Conservation (phyloP, 2,329 filamentous ascomycete genomes). For the Parastagonospora avenae region DNA sequence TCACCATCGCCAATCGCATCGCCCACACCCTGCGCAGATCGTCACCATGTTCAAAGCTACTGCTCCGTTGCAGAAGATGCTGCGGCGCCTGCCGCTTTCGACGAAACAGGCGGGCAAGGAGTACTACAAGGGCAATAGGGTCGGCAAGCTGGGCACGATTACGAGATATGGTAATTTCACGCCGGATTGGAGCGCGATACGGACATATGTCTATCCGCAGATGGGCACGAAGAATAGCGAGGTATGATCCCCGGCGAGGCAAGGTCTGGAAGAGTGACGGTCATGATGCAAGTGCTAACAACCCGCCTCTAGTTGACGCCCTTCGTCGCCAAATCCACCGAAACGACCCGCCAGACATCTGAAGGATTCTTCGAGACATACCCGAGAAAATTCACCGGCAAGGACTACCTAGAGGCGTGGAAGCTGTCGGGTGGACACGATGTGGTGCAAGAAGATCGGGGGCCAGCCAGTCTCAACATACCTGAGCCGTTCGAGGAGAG, state of each 20-base stretch:
- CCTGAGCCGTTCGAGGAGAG: constrained; percentile 34
- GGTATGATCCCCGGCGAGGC: constrained; percentile 13
- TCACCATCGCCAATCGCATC: neutral
- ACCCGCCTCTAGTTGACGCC: constrained; percentile 68
- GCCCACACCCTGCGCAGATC: neutral
- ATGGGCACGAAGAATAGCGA: constrained; percentile 61
- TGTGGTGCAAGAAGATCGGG: constrained; percentile 15
- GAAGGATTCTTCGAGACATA: constrained; percentile 21
- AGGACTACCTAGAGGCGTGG: constrained; percentile 42
- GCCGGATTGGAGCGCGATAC: constrained; percentile 85
- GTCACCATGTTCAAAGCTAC: constrained; percentile 68
- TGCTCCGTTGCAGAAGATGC: constrained; percentile 67
- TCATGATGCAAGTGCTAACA: neutral
- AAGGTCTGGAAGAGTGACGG: no score
- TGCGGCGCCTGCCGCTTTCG: constrained; percentile 79
- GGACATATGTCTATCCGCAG: constrained; percentile 83
- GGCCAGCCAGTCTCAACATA: constrained; percentile 20
- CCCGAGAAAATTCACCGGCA: constrained; percentile 35
- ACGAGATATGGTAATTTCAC: constrained; percentile 82
- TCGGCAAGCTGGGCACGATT: constrained; percentile 84
- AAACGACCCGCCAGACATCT: constrained; percentile 36
- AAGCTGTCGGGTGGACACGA: constrained; percentile 40
- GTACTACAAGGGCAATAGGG: constrained; percentile 95
- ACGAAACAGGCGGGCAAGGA: constrained; percentile 93
- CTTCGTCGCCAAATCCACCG: constrained; percentile 71